Evolutionary conservation across 2,329 filamentous ascomycete species (phyloP).

Genomic region (Tolypocladium tundrense): DNA sequence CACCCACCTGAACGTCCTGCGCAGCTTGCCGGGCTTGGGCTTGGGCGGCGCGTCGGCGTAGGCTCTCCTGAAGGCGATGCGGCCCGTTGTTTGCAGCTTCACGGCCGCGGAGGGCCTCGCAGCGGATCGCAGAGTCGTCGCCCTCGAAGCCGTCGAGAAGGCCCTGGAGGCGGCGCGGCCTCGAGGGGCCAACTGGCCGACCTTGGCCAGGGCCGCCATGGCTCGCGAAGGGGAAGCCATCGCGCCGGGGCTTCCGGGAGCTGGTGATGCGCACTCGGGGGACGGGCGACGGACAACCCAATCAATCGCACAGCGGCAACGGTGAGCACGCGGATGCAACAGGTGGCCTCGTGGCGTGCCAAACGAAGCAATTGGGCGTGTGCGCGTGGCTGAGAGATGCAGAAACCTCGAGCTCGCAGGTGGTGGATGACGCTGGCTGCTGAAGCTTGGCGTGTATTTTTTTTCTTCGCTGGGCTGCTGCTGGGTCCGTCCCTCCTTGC

Average conservation of each 20-base stretch:
- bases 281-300: neutral
- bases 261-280: conserved; percentile 3
- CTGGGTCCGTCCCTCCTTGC: neutral
- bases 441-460: neutral
- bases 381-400: neutral
- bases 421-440: neutral
- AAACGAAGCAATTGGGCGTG: neutral
- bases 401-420: neutral
- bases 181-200: conserved; percentile 17
- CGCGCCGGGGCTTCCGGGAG: conserved; percentile 10
- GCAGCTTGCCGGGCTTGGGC: conserved; percentile 50
- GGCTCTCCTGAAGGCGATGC: conserved; percentile 30
- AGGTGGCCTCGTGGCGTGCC: neutral
- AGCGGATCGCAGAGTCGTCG: conserved; percentile 10
- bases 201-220: conserved; percentile 24
- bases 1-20: conserved; percentile 61
- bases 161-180: conserved; percentile 19
- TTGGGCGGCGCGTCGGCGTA: conserved; percentile 42
- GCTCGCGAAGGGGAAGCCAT: conserved; percentile 38
- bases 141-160: conserved; percentile 21
- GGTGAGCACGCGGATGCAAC: neutral
- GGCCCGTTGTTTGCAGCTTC: conserved; percentile 23
- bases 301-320: neutral
- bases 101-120: conserved; percentile 21
- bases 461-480: neutral